Conservation (phyloP, 306 rosid species). For the Carpinus fangiana region DNA sequence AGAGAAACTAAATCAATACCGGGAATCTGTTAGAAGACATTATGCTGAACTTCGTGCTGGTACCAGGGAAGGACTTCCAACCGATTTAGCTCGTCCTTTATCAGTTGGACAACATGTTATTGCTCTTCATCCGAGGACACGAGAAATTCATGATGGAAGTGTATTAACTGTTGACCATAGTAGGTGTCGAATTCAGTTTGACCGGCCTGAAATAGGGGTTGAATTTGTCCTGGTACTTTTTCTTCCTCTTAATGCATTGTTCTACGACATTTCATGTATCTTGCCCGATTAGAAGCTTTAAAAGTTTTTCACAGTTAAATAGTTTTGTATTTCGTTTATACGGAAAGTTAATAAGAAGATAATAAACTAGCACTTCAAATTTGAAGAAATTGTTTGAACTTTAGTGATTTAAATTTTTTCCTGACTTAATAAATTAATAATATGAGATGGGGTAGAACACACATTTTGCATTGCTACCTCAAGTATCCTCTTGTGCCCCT, state of each 20-base stretch:
- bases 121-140: conserved; percentile 75
- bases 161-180: conserved; percentile 69
- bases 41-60: conserved; percentile 88
- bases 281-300: neutral
- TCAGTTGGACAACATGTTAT: conserved; percentile 79
- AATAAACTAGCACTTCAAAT: neutral
- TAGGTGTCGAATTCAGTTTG: conserved; percentile 80
- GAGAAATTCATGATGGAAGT: conserved; percentile 85
- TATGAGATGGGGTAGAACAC: neutral
- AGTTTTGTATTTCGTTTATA: neutral
- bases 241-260: conserved; percentile 15
- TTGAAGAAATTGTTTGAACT: neutral
- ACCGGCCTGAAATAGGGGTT: conserved; percentile 76
- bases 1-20: conserved; percentile 79
- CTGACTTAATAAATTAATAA: neutral
- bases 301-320: neutral
- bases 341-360: neutral
- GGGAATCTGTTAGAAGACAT: conserved; percentile 83
- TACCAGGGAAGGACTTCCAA: conserved; percentile 82
- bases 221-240: conserved; percentile 74
- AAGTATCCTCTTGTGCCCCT: neutral
- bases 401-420: neutral
- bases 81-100: conserved; percentile 86
- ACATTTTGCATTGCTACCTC: neutral
- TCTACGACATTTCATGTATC: neutral